Base-by-base conservation (phyloP, 768 basidiomycete species). In the Pisolithus microcarpus region DNA sequence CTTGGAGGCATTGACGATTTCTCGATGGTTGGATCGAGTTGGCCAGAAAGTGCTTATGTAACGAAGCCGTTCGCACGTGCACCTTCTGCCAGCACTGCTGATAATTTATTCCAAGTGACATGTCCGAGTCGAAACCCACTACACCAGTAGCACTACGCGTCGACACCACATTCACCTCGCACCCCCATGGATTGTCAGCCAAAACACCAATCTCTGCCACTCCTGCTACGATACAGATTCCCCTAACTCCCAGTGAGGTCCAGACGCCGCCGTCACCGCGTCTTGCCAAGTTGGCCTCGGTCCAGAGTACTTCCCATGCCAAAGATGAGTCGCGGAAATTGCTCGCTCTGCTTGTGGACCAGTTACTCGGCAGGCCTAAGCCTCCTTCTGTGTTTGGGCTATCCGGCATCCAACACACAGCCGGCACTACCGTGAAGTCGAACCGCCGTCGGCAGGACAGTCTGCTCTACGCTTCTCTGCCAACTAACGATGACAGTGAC, bases 271-370 rank as follows among this genome's bases (percentile, higher is more conserved):
- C 52, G n/a, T 56, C 58, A 30, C 64, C 48, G 40, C 56, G 43
- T 36, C 52, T 48, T 43, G 46, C 31, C 54, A 62, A 21, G 51
- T 56, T 39, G 51, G 50, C 59, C 61, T 52, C 42, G 15, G 46
- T 57, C 15, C 65, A 54, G 66, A 70, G 65, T 7, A 50, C 57
- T 26, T 65, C 63, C 48, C 75, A 74, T 55, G 75, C 75, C 26
- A 71, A 71, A 31, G 75, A 78, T 48, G 87, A 87, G 63, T 79
- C 82, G 8, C 77, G 80, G 45, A 89, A 89, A 61, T 71, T 88
- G 21, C 70, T 90, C 4, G 74, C 78, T 0, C 80, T 85, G 61
- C 70, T 87, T 26, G 69, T 91, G 15, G 71, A 72, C 18, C 80
- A 84, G 57, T 72, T 91, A n/a, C 75, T 78, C 43, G 69, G 67